Percentiles rank a stretch among this genome's conserved stretches.
These are phyloP conservation scores for Fomitopsis pulvina DNA, from an alignment of 768 basidiomycete genomes.

Conservation along the genomic window DNA sequence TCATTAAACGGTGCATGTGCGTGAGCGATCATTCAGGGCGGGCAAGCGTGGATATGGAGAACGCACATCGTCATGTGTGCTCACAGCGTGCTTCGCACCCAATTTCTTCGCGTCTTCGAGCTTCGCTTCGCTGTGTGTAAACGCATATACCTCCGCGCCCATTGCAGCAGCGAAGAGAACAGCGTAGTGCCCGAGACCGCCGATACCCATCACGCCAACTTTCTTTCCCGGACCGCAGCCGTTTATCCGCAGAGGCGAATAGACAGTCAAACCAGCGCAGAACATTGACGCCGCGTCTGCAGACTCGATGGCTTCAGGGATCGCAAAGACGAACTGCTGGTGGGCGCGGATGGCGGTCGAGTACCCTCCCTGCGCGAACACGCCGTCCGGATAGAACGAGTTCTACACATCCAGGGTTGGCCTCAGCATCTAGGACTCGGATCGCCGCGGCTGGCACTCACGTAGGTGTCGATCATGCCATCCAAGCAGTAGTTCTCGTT, in stretches of 20 bases:
- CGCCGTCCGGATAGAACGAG: constrained; percentile 32
- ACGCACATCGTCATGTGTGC: constrained; percentile 30
- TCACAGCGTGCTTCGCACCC: constrained; percentile 46
- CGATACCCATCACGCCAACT: constrained; percentile 59
- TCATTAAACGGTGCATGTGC: too few species aligned
- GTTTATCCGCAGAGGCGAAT: constrained; percentile 48
- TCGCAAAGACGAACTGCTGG: constrained; percentile 48
- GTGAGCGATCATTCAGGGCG: constrained; percentile 14
- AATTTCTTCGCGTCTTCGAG: constrained; percentile 46
- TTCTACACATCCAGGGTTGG: constrained; percentile 19
- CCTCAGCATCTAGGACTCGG: neutral
- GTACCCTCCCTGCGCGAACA: constrained; percentile 37
- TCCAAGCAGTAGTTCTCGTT: constrained; percentile 52
- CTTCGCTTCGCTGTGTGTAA: constrained; percentile 46
- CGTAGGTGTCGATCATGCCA: constrained; percentile 34
- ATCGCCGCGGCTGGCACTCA: constrained; percentile 5
- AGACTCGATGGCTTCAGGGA: constrained; percentile 44
- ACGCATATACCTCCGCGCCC: constrained; percentile 48
- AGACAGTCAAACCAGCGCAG: constrained; percentile 56
- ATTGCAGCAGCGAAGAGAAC: constrained; percentile 43
- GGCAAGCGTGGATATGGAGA: constrained; percentile 11
- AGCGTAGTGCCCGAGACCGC: constrained; percentile 40
- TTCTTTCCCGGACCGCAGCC: constrained; percentile 51
- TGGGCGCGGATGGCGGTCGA: constrained; percentile 34
- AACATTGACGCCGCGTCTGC: constrained; percentile 54